Base-by-base conservation (phyloP, 176 grass and related monocot genomes). In the Cenchrus fungigraminus region DNA sequence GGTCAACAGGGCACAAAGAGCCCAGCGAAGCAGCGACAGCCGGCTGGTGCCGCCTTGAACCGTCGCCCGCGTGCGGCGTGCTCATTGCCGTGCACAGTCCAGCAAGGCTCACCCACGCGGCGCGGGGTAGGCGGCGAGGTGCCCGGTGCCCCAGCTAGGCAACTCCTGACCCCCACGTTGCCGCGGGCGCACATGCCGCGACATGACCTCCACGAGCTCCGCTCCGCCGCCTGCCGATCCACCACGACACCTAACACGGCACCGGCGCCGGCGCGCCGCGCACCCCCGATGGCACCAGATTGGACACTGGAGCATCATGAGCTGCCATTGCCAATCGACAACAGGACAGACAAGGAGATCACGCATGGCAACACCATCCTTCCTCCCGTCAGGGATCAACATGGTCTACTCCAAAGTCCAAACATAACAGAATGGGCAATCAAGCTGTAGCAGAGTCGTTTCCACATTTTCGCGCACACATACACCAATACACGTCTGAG, bases 301-400 rank as follows among this genome's bases (percentile, higher is more conserved):
- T 34, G 60, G 25, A 13, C 61, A 31, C 32, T 31, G 72, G 51
- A 37, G 7, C 13, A 8, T 37, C 15, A 29, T 37, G 50, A 14
- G 73, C 51, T 40, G 73, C 73, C 73, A 56, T 29, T 40, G 73
- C 73, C 73, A 56, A 54, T 56, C 28, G 29, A 40, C 51, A 74
- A 55, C 50, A 55, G 73, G 50, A 75, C 29, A 19, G 50, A 40
- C 73, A 40, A 75, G 29, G 14, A 3, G 51, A 56, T 20, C 73
- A 56, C 14, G 13, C 14, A 74, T 74, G 29, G 51, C 28, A 55
- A 1, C 63, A 8, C 31, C 64, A 66, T 66, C 29, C 12, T 66
- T 16, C 64, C 28, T 16, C 64, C 28, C 64, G 37, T 34, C 64
- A 66, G 29, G 64, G 11, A 37, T 7, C 31, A 66, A 16, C 12